Base-by-base conservation (phyloP, 768 basidiomycete genomes). In the Terana coerulea region DNA sequence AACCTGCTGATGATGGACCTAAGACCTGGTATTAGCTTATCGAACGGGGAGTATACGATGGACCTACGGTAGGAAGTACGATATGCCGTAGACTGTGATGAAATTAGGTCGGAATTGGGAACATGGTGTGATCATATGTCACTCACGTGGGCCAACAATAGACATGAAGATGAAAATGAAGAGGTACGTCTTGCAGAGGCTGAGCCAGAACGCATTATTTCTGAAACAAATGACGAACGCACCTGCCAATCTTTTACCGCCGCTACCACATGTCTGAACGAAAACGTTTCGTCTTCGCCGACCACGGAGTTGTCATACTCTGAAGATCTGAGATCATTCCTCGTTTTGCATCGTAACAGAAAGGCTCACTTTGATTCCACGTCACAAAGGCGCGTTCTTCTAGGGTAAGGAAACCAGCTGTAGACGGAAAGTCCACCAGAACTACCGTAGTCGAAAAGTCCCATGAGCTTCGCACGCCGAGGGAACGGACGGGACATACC, bases 171-270 rank as follows among this genome's bases (percentile, higher is more conserved):
- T 67, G 48, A 81, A 54, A 31, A 83, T 75, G 57, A 81, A 79
- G 15, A 79, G 40, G 74, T 77, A 82, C 19, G 34, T 8, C 45
- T 46, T 10, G 6, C 5, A 24, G n/a, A 2, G 21, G 28, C 19
- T 6, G 31, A 33, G 15, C 7, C 30, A 10, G 4, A 10, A 19
- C 30, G n/a, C 17, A 19, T 46, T 14, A 5, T 1, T 5, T n/a
- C n/a, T n/a, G n/a, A 31, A 6, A 21, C 15, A 3, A 3, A 19
- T 17, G 2, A 39, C 17, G 5, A 8, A 46, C 41, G 22, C 40
- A 80, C 72, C 71, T 87, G 83, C 86, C 86, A 88, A 61, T 88
- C 85, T 0, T 59, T 46, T 22, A 84, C 58, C 0, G 81, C 80
- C 31, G 75, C 71, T 64, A 71, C 67, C 17, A 86, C 54, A 61